A percentile compares a stretch with the other conserved stretches of the same genome.
These are phyloP conservation scores for Botryosphaeria dothidea DNA, from an alignment of 2,329 filamentous ascomycete genomes.

Conservation along the genomic window DNA sequence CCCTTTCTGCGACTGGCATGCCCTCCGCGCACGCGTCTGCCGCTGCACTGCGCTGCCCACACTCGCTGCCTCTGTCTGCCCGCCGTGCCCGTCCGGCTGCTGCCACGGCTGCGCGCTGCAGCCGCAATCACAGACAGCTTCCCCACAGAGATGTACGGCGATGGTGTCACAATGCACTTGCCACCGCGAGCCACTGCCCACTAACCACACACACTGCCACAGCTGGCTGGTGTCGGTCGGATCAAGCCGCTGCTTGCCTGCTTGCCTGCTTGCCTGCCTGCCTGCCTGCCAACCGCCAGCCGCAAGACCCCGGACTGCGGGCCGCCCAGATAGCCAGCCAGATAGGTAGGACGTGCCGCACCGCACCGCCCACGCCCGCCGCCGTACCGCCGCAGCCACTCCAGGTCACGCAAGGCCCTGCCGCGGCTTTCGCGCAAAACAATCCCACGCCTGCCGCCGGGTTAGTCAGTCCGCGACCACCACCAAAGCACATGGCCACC, in stretches of 20 bases:
- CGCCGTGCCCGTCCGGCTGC: not conserved
- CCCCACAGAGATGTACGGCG: slow-evolving; percentile 16
- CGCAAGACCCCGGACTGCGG: not conserved
- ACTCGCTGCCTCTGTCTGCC: not conserved
- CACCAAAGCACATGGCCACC: not conserved
- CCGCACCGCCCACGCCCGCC: not conserved
- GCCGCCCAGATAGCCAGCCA: slow-evolving; percentile 11
- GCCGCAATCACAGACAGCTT: slow-evolving; percentile 15
- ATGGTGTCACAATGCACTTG: slow-evolving; percentile 16
- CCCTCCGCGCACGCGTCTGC: not conserved
- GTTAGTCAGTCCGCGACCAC: not conserved
- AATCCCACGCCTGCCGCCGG: not conserved
- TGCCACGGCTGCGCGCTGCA: slow-evolving; percentile 9
- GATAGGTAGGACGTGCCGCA: slow-evolving; percentile 7
- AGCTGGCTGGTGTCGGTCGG: not conserved
- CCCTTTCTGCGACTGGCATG: not conserved
- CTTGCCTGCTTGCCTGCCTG: not conserved
- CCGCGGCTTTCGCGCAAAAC: not conserved
- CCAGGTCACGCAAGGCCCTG: not conserved
- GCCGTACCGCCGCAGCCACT: slow-evolving; percentile 10
- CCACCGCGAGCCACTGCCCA: not conserved
- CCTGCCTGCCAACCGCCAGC: not conserved
- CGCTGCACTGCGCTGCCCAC: not conserved
- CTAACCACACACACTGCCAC: not conserved
- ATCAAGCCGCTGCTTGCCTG: not conserved